phyloP scores from a whole-genome alignment of 1,284 basidiomycete species.

The Puccinia novopanici region DNA sequence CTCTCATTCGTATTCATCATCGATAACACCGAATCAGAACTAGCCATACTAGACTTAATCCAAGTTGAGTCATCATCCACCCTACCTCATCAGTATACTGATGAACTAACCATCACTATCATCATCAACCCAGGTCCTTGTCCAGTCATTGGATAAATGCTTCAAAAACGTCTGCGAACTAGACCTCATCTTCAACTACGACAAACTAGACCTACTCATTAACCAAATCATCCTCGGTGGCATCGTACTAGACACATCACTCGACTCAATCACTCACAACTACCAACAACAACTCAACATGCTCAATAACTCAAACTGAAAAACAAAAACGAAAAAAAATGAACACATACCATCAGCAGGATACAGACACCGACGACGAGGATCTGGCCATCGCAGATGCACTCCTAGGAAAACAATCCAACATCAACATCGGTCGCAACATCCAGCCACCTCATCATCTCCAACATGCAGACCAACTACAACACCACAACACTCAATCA shows the following conservation, averaged over 20 bases:
- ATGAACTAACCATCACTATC: not conserved
- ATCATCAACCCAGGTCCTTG: conserved; percentile 72
- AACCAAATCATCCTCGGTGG: conserved; percentile 95
- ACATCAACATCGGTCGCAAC: no score
- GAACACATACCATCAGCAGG: not conserved
- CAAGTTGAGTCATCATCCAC: conserved; percentile 68
- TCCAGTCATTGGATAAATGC: conserved; percentile 89
- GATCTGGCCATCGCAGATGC: conserved; percentile 35
- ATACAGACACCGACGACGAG: conserved; percentile 17
- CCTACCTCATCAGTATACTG: not conserved
- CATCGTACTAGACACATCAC: conserved; percentile 84
- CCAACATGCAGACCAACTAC: no score
- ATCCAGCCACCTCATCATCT: no score
- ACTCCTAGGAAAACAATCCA: conserved; percentile 21
- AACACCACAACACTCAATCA: no score
- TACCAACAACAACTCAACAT: conserved; percentile 18
- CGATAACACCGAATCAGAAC: conserved; percentile 88
- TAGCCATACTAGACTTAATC: conserved; percentile 93
- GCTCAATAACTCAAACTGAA: conserved; percentile 13
- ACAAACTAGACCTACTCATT: conserved; percentile 93
- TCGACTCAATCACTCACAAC: conserved; percentile 56
- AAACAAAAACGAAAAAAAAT: not conserved
- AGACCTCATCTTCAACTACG: conserved; percentile 97
- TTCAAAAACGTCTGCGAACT: conserved; percentile 99
- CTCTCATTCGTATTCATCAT: conserved; percentile 97